Base-by-base conservation (phyloP, 495 filamentous ascomycete genomes). In the Penicillium simplicissimum region DNA sequence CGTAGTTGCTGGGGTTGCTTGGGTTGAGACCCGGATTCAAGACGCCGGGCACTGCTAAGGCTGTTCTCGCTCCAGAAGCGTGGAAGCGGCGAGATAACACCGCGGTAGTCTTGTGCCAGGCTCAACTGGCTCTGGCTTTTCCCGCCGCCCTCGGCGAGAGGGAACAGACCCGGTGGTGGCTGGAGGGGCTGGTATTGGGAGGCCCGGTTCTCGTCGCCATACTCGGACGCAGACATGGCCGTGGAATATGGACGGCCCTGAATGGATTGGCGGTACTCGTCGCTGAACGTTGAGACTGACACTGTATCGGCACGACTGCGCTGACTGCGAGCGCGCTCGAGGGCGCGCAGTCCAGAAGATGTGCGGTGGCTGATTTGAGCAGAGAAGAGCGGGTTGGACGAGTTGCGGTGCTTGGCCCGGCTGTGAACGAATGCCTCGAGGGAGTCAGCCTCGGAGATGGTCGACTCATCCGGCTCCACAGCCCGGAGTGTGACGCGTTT, bases 351-450 rank as follows among this genome's bases (percentile, higher is more conserved):
- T 21, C 71, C 71, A 8, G 76, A 79, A 11, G 76, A 74, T 11
- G 59, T 63, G 54, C 74, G 71, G 19, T 73, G 74, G 28, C 69
- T 71, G 58, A 73, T 63, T 52, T 77, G 74, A 8, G 74, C 74
- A 9, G 78, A 75, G 58, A 80, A 79, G 23, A 79, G 61, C 3
- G 78, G 78, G 51, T 80, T 80, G 36, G 76, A 65, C 3, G 78
- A 78, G 60, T 79, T 79, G 57, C 78, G 75, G 59, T 70, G 63
- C 55, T 76, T 79, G 37, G 78, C 78, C 0, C 78, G 75, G 53
- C 71, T 73, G 60, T 80, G 76, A 8, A 80, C 76, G 58, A 80
- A 80, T 3, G 78, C 78, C 55, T 80, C 76, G 10, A 80, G 59
- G 6, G 78, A 80, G 54, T 77, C 76, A 1, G 74, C 65, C 43